phyloP scores from a whole-genome alignment of 2,329 filamentous ascomycete species.

The Plectosphaerella plurivora region DNA sequence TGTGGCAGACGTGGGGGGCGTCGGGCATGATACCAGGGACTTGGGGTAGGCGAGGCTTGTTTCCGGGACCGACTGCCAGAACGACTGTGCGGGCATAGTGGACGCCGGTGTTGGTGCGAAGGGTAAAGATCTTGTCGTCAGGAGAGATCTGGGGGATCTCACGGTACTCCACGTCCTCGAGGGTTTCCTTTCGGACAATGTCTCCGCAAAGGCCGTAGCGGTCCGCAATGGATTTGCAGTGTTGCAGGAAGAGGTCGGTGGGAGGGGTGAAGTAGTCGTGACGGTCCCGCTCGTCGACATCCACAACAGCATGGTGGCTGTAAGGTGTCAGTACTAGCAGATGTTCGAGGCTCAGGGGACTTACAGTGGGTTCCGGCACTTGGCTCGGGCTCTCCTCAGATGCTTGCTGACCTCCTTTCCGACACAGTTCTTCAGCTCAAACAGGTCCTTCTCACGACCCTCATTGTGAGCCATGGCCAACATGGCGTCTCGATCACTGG shows the following conservation, averaged over 20 bases:
- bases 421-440: slow-evolving; percentile 69
- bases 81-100: slow-evolving; percentile 62
- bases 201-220: slow-evolving; percentile 54
- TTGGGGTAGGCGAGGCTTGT: slow-evolving; percentile 45
- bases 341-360: slow-evolving; percentile 1
- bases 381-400: slow-evolving; percentile 46
- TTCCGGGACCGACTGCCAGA: slow-evolving; percentile 66
- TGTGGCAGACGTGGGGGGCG: slow-evolving; percentile 52
- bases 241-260: slow-evolving; percentile 55
- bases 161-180: slow-evolving; percentile 58
- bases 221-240: slow-evolving; percentile 52
- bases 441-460: slow-evolving; percentile 57
- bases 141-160: slow-evolving; percentile 38
- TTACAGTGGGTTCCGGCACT: slow-evolving; percentile 12
- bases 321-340: not conserved
- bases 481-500: slow-evolving; percentile 68
- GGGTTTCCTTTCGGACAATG: slow-evolving; percentile 55
- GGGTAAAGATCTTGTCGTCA: slow-evolving; percentile 57
- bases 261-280: slow-evolving; percentile 68
- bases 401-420: slow-evolving; percentile 80
- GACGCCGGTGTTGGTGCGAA: slow-evolving; percentile 49
- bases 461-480: slow-evolving; percentile 63
- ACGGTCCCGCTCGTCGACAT: slow-evolving; percentile 62
- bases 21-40: slow-evolving; percentile 25
- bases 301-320: slow-evolving; percentile 38